Percentiles rank a stretch among this genome's conserved stretches.
Conservation (phyloP, 2,329 filamentous ascomycete species). For the Colletotrichum shisoi region DNA sequence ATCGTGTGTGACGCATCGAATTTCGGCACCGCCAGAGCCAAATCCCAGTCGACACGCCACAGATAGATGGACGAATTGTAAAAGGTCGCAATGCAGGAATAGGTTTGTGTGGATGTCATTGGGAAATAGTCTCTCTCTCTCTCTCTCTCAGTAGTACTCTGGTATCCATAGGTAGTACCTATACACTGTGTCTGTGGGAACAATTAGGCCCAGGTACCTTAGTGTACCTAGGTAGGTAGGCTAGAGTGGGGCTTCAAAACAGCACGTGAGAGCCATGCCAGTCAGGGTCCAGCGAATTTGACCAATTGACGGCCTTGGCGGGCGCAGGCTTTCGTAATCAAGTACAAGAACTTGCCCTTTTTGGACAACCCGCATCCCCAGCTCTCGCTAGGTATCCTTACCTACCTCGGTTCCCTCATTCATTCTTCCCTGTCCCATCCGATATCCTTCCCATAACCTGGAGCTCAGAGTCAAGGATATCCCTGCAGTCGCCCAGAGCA, state of each 20-base stretch:
- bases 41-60: neutral
- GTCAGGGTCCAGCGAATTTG: neutral
- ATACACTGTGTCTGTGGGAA: neutral
- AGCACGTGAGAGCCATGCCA: constrained; percentile 31
- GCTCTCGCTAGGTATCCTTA: neutral
- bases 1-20: constrained; percentile 4
- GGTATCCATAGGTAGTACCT: too few relatives aligned
- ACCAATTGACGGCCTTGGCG: constrained; percentile 28
- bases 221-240: neutral
- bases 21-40: constrained; percentile 2
- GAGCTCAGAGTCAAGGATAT: constrained; percentile 22
- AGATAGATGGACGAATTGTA: constrained; percentile 6
- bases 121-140: neutral
- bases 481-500: constrained; percentile 4
- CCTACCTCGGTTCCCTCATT: neutral
- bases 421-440: neutral
- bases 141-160: too few relatives aligned
- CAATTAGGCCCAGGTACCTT: neutral
- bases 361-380: constrained; percentile 21
- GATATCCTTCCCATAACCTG: constrained; percentile 26
- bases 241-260: neutral
- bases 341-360: constrained; percentile 31
- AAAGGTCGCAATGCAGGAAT: constrained; percentile 5
- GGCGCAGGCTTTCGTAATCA: constrained; percentile 34
- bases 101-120: constrained; percentile 2